Conservation (phyloP, 805 yeast genomes). For the Ogataea degrootiae region DNA sequence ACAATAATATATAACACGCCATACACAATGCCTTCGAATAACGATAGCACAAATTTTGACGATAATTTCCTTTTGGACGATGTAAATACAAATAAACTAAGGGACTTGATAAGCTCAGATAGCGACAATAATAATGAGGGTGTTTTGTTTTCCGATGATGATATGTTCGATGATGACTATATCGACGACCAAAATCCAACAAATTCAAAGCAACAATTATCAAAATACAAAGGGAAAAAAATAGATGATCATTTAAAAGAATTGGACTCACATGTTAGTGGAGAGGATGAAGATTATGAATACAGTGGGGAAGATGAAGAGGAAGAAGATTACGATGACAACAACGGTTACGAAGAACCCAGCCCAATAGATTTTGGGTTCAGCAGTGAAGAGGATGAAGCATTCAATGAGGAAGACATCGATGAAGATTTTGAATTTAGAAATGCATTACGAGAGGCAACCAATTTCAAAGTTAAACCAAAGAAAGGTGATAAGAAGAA, state of each 20-base stretch:
- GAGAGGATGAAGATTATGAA: constrained; percentile 22
- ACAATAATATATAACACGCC: neutral
- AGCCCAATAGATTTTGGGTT: constrained; percentile 25
- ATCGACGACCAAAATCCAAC: constrained; percentile 2
- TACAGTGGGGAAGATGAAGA: constrained; percentile 16
- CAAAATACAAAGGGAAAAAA: too few relatives aligned
- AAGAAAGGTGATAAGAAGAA: constrained; percentile 30
- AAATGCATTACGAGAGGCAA: constrained; percentile 65
- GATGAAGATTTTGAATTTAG: constrained; percentile 46
- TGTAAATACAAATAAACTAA: constrained; percentile 20
- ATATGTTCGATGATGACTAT: constrained; percentile 6
- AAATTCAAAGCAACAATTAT: too few relatives aligned
- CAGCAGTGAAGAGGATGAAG: constrained; percentile 27
- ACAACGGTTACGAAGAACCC: constrained; percentile 20
- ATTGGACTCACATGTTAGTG: too few relatives aligned
- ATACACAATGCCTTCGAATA: constrained; percentile 2
- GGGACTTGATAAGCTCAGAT: constrained; percentile 25
- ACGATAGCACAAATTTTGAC: constrained; percentile 9
- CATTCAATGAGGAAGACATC: constrained; percentile 29
- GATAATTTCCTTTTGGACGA: constrained; percentile 23
- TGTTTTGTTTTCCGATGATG: constrained; percentile 23
- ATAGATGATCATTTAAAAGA: too few relatives aligned
- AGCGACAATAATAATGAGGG: constrained; percentile 33
- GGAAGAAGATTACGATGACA: constrained; percentile 20
- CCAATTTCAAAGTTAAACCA: constrained; percentile 51